Evolutionary conservation across 176 grass and related monocot species (phyloP).

Genomic region (Sorghum bicolor): DNA sequence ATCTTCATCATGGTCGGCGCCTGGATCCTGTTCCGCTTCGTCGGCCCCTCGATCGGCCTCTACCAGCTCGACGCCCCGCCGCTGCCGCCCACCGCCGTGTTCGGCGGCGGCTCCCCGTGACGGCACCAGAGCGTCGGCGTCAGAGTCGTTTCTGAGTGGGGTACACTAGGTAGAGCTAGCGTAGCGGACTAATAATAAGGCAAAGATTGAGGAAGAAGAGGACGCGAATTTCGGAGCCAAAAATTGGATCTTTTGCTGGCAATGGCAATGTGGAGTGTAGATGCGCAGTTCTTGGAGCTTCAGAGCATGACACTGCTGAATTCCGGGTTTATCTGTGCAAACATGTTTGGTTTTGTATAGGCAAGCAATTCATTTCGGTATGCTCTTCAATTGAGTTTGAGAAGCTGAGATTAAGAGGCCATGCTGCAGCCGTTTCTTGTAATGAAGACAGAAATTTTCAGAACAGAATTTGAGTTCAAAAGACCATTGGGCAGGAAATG

Average conservation of each 20-base stretch:
- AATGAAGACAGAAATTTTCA: background rate
- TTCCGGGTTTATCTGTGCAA: background rate
- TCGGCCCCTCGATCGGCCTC: constrained; percentile 65
- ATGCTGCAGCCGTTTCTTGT: background rate
- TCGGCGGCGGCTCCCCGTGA: constrained; percentile 23
- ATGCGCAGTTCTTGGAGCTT: background rate
- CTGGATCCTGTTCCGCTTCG: constrained; percentile 94
- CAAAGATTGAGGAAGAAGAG: background rate
- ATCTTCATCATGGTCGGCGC: constrained; percentile 77
- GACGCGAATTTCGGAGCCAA: background rate
- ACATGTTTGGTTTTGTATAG: background rate
- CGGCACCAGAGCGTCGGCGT: background rate
- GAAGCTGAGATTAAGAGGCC: background rate
- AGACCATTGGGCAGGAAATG: background rate
- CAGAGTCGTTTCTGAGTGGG: background rate
- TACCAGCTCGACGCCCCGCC: constrained; percentile 85
- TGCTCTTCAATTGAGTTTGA: background rate
- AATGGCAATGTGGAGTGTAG: background rate
- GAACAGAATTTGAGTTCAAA: background rate
- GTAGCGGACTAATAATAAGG: background rate
- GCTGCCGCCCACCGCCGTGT: constrained; percentile 50
- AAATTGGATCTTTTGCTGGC: background rate
- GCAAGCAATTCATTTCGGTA: background rate
- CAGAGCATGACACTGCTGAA: background rate
- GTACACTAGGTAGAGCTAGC: constrained; percentile 18